phyloP scores from a whole-genome alignment of 2,329 filamentous ascomycete species.

The Pyrenophora graminea region DNA sequence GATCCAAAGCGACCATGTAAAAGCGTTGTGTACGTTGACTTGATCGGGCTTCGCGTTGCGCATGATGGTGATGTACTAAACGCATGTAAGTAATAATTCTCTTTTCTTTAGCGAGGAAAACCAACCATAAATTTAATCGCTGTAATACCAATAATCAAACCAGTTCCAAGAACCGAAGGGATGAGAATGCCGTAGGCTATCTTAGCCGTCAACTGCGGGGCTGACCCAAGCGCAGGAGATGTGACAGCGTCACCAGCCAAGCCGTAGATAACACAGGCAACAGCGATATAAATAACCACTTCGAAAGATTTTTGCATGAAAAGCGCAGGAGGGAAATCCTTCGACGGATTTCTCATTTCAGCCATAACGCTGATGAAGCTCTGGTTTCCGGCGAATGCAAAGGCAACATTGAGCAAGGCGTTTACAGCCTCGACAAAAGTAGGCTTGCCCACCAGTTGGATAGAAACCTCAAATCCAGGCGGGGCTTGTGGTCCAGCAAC shows the following conservation, averaged over 20 bases:
- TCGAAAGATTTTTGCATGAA: slow-evolving; percentile 59
- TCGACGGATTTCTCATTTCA: slow-evolving; percentile 62
- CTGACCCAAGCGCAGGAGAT: slow-evolving; percentile 69
- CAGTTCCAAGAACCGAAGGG: slow-evolving; percentile 71
- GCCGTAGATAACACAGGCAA: slow-evolving; percentile 70
- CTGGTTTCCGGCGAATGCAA: slow-evolving; percentile 68
- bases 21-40: slow-evolving; percentile 51
- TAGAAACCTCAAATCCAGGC: slow-evolving; percentile 30
- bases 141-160: slow-evolving; percentile 71
- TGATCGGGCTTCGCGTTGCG: slow-evolving; percentile 37
- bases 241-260: slow-evolving; percentile 65
- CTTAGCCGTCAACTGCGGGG: slow-evolving; percentile 61
- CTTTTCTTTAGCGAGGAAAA: background rate
- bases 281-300: slow-evolving; percentile 65
- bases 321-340: slow-evolving; percentile 65
- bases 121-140: slow-evolving; percentile 62
- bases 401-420: slow-evolving; percentile 63
- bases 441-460: slow-evolving; percentile 31
- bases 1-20: slow-evolving; percentile 65
- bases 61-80: slow-evolving; percentile 65
- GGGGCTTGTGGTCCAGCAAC: slow-evolving; percentile 50
- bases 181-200: slow-evolving; percentile 70
- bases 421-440: slow-evolving; percentile 35
- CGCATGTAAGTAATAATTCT: background rate
- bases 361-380: slow-evolving; percentile 70